Evolutionary conservation across 371 early-diverging fungal species (phyloP), one percentile per base, ranked within the genome.

Genomic region (Syncephalis fuscata): DNA sequence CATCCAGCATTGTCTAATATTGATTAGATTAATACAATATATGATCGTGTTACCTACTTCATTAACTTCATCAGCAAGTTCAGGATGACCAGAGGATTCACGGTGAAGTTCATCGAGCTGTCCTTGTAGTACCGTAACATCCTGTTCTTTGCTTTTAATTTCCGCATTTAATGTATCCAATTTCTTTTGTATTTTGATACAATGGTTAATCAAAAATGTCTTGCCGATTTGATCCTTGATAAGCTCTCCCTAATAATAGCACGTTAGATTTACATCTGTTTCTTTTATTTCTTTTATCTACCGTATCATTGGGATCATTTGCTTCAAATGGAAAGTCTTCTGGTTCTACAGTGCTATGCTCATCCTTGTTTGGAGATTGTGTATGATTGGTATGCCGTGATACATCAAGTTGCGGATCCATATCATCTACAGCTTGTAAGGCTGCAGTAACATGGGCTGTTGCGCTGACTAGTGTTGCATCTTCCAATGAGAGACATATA

Each of bases 201-300:
- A 55, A 25, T 71, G 73, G 55, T 82, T 82, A 44, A 64, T 73
- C 51, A 82, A 56, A 41, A 71, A 78, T 5, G 76, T 71, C 1
- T 59, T 57, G 1, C 71, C 64, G 17, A 68, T 50, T 8, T 77
- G 76, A 49, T 74, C 78, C 15, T 61, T 49, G 0, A 69, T 68
- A 19, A 80, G 49, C 25, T 61, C 64, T 48, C 67, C 77, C 78
- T 74, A 63, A 41, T 8, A 23, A 14, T 9, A 25, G 43, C 1
- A 15, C 16, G 2, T 16, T 44, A n/a, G 23, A 38, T 45, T 42
- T 23, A 49, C 32, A 40, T 37, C 32, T 25, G 32, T 38, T 17
- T 14, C 21, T 42, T 42, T 16, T 14, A 32, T 20, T 5, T 11
- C n/a, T 17, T n/a, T 16, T 23, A 19, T 16, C 9, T 45, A 50